A percentile compares a stretch with the other conserved stretches of the same genome.
Conservation (phyloP, 169 alveolate species). For the Plasmodium billcollinsi region DNA sequence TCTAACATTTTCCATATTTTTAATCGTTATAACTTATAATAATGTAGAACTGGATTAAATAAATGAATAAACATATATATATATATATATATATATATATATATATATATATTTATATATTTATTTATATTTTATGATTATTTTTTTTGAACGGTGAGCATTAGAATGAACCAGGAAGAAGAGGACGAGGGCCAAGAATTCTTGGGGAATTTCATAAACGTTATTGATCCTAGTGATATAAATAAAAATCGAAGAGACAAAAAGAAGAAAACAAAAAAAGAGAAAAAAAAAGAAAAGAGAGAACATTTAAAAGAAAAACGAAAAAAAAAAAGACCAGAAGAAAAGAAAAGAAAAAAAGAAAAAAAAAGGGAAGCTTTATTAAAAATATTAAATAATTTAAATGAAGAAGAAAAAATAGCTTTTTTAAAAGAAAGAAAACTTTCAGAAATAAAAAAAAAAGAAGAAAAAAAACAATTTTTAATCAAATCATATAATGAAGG, state of each 20-base stretch:
- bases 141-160: not conserved
- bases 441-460: constrained; percentile 71
- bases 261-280: constrained; percentile 50
- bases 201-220: constrained; percentile 23
- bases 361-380: constrained; percentile 36
- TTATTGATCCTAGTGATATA: constrained; percentile 36
- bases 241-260: constrained; percentile 15
- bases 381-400: constrained; percentile 57
- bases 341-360: constrained; percentile 58
- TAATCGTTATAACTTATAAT: too few species aligned
- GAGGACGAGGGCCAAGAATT: not conserved
- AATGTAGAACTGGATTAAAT: not conserved
- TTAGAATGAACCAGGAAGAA: constrained; percentile 4
- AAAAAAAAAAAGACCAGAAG: constrained; percentile 68
- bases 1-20: too few species aligned
- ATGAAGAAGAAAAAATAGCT: constrained; percentile 70
- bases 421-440: constrained; percentile 75
- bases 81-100: not conserved
- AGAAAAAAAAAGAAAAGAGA: constrained; percentile 55
- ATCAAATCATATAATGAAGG: constrained; percentile 70
- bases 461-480: constrained; percentile 61
- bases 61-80: not conserved
- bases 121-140: not conserved
- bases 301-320: constrained; percentile 54
- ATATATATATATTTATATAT: not conserved